A percentile compares a stretch with the other conserved stretches of the same genome.
These are phyloP conservation scores for Pterocarpus santalinus DNA, from an alignment of 306 rosid genomes.

Conservation along the genomic window DNA sequence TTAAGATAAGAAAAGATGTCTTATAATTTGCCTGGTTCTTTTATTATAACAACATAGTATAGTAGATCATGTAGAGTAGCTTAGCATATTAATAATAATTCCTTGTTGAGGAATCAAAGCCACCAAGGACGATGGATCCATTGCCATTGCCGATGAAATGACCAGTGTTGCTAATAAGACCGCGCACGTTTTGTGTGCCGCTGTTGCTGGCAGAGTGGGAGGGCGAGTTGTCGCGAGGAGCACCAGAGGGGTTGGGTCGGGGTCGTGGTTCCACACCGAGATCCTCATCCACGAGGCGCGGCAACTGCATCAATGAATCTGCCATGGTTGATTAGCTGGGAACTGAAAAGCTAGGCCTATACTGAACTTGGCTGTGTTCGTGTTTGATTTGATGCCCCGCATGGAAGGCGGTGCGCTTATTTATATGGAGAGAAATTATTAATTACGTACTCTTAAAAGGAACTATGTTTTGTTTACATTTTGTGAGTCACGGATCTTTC, in stretches of 20 bases:
- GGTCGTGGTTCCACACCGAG: slow-evolving; percentile 13
- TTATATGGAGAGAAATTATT: too few relatives aligned
- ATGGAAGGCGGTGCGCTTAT: neutral
- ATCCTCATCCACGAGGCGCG: neutral
- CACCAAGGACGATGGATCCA: slow-evolving; percentile 43
- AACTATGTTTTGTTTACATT: too few relatives aligned
- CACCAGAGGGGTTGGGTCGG: slow-evolving; percentile 11
- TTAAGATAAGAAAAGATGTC: too few relatives aligned
- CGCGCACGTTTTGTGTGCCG: slow-evolving; percentile 40
- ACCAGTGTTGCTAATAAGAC: slow-evolving; percentile 51
- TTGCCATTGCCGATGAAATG: slow-evolving; percentile 43
- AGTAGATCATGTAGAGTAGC: neutral
- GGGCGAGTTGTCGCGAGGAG: neutral
- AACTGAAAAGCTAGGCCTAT: neutral
- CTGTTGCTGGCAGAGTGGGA: neutral
- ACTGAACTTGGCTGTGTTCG: neutral
- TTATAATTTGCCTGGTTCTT: neutral
- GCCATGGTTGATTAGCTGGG: neutral
- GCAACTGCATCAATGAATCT: slow-evolving; percentile 3
- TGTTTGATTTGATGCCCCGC: neutral
- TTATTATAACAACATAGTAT: neutral
- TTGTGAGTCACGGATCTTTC: too few relatives aligned
- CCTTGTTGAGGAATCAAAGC: slow-evolving; percentile 42
- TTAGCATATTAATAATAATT: neutral
- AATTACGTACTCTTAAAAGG: too few relatives aligned